Conservation (phyloP, 768 basidiomycete species). For the Sporobolomyces pararoseus region DNA sequence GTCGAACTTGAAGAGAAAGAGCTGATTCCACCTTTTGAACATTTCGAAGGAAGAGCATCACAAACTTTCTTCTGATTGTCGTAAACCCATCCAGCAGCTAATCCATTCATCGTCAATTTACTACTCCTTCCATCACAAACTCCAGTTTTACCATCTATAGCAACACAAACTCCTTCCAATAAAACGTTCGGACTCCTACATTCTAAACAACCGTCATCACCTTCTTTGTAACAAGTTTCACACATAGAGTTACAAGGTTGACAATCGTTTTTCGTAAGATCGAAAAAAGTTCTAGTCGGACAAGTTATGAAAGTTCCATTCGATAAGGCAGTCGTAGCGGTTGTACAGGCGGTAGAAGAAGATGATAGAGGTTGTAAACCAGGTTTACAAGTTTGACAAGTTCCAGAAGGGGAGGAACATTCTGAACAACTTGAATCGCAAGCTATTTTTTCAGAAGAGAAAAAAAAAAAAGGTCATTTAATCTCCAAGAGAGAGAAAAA, state of each 20-base stretch:
- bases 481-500: too few relatives aligned
- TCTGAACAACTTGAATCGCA: conserved; percentile 68
- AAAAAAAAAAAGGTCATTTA: too few relatives aligned
- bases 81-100: conserved; percentile 57
- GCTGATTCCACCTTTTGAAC: conserved; percentile 70
- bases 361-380: conserved; percentile 66
- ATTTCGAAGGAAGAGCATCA: conserved; percentile 77
- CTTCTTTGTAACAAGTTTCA: conserved; percentile 63
- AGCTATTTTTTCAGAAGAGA: conserved; percentile 51
- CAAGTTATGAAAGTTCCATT: conserved; percentile 58
- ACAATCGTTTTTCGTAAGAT: conserved; percentile 51
- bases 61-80: conserved; percentile 80
- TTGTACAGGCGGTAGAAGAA: conserved; percentile 62
- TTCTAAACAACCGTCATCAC: conserved; percentile 66
- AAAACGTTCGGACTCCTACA: conserved; percentile 63
- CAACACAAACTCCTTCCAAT: conserved; percentile 68
- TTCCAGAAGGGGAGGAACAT: conserved; percentile 62
- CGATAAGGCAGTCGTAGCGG: conserved; percentile 50
- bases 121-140: conserved; percentile 55
- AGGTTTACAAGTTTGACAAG: conserved; percentile 67
- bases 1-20: conserved; percentile 68
- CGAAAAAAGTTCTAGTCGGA: conserved; percentile 62
- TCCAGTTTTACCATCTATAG: conserved; percentile 60
- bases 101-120: conserved; percentile 48
- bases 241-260: conserved; percentile 54